Conservation (phyloP, 331 rosid genomes). For the Telfairia occidentalis region DNA sequence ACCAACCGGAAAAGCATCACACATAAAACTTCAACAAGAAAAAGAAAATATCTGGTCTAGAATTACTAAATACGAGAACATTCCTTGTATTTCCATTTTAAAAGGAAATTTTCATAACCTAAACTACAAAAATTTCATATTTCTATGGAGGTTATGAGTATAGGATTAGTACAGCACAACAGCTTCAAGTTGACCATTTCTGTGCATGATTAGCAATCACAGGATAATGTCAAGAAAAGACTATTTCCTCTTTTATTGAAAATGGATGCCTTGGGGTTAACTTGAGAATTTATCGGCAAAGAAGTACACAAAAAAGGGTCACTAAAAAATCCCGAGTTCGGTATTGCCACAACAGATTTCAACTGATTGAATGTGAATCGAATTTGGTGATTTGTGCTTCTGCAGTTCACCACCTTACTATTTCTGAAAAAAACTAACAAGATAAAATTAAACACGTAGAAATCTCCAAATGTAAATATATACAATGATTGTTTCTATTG, state of each 20-base stretch:
- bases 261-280: neutral
- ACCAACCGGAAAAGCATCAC: neutral
- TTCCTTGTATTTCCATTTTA: neutral
- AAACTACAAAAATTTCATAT: neutral
- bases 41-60: neutral
- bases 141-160: neutral
- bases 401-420: neutral
- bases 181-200: neutral
- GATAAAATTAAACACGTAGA: neutral
- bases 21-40: neutral
- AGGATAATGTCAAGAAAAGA: neutral
- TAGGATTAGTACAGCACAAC: neutral
- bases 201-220: neutral
- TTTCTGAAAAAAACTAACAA: neutral
- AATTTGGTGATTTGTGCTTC: neutral
- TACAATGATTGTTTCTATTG: neutral
- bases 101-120: neutral
- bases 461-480: neutral
- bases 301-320: neutral
- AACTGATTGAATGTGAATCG: neutral
- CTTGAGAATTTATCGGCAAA: neutral
- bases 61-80: neutral
- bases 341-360: neutral
- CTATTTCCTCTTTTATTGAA: neutral
- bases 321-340: slow-evolving; percentile 1